Conservation (phyloP, 495 filamentous ascomycete genomes). For the Aspergillus asperescens region DNA sequence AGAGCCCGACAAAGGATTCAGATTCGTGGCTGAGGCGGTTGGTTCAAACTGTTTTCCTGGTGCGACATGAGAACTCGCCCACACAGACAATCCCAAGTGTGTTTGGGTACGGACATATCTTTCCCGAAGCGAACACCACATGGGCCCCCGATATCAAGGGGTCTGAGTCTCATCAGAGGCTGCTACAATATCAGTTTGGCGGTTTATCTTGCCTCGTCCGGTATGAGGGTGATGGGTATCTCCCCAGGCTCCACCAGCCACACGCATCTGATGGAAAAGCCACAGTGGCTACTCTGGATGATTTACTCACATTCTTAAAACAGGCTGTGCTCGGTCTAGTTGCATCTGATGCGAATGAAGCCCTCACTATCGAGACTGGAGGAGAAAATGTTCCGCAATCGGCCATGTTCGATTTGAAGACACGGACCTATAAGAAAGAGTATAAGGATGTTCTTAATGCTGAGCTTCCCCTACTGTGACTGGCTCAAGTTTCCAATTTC, state of each 20-base stretch:
- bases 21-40: constrained; percentile 55
- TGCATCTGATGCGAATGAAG: neutral
- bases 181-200: constrained; percentile 55
- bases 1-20: constrained; percentile 44
- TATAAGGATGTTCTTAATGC: constrained; percentile 37
- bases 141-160: constrained; percentile 45
- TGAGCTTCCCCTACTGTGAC: constrained; percentile 53
- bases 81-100: constrained; percentile 47
- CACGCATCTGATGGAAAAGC: neutral
- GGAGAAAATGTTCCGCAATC: constrained; percentile 32
- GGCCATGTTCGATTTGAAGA: constrained; percentile 64
- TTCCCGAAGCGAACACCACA: constrained; percentile 59
- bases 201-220: constrained; percentile 52
- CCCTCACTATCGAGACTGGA: constrained; percentile 5
- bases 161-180: constrained; percentile 57
- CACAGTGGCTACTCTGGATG: neutral
- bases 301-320: constrained; percentile 9
- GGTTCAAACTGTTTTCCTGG: constrained; percentile 58
- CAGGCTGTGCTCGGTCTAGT: neutral
- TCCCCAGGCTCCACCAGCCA: constrained; percentile 17
- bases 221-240: constrained; percentile 59
- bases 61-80: constrained; percentile 54
- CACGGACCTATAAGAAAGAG: constrained; percentile 40
- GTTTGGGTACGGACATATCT: constrained; percentile 58
- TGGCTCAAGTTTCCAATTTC: constrained; percentile 57